Evolutionary conservation across 2,329 filamentous ascomycete genomes (phyloP).

Genomic region (Sporothrix pseudoabietina): DNA sequence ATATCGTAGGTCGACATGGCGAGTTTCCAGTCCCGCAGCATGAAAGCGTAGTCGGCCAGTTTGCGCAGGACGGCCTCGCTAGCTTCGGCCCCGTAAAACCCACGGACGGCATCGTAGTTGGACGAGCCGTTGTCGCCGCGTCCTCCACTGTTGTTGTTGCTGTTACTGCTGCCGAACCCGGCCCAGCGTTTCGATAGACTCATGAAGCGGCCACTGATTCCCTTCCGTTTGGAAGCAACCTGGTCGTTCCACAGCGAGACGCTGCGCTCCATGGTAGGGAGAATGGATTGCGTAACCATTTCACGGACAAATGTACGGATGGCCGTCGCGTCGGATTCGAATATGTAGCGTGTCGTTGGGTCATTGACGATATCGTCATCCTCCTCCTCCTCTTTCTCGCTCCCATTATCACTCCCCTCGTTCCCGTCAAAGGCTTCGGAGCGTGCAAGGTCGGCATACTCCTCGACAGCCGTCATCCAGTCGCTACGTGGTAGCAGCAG

Average conservation of each 20-base stretch:
- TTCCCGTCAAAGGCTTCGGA: constrained; percentile 52
- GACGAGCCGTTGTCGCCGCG: constrained; percentile 56
- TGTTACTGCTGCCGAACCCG: constrained; percentile 64
- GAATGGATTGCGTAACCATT: constrained; percentile 90
- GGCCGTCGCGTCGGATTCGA: constrained; percentile 87
- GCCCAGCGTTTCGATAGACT: constrained; percentile 89
- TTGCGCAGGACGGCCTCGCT: constrained; percentile 92
- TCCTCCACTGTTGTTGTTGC: constrained; percentile 46
- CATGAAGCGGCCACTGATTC: constrained; percentile 90
- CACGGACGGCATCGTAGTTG: constrained; percentile 77
- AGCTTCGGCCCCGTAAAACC: constrained; percentile 80
- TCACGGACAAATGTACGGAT: constrained; percentile 89
- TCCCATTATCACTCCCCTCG: constrained; percentile 67
- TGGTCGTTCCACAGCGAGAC: constrained; percentile 96
- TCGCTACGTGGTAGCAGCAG: constrained; percentile 77
- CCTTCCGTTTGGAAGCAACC: constrained; percentile 84
- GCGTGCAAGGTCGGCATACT: constrained; percentile 71
- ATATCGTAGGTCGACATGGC: constrained; percentile 91
- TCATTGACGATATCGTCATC: constrained; percentile 61
- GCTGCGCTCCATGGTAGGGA: constrained; percentile 94
- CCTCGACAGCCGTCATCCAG: constrained; percentile 87
- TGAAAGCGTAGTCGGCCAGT: constrained; percentile 91
- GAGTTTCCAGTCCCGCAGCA: constrained; percentile 94
- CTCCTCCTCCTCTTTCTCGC: constrained; percentile 64
- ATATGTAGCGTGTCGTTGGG: constrained; percentile 72